Evolutionary conservation across 1,139 yeast genomes (phyloP), one percentile per base, ranked within the genome.

Genomic region (Diutina neorugosa): DNA sequence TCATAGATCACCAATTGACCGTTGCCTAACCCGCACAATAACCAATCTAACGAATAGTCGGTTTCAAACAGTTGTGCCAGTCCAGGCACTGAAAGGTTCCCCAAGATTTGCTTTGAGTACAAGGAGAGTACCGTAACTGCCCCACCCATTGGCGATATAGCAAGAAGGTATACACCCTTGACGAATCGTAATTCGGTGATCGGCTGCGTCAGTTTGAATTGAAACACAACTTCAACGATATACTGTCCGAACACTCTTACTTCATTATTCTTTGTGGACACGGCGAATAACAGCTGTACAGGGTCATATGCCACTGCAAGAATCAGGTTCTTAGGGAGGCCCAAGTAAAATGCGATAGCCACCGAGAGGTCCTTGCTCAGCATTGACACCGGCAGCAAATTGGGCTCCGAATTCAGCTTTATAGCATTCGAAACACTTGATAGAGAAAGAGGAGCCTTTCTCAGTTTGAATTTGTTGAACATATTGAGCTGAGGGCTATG

Each of bases 41-140:
- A 68, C 89, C 95, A 94, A 66, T 91, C 98, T 59, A 93, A 67
- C 0, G 95, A 78, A 0, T 97, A 96, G 61, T 94, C 98, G 2
- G 85, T 67, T 55, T 81, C 90, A 7, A 84, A 71, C 1, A 86
- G 76, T 0, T 86, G 73, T n/a, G 90, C 77, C 6, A 78, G 71
- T 1, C 89, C 84, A 0, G 89, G 84, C 2, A 85, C 76, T 60
- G 74, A 73, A 60, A 74, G 74, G 5, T 73, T 76, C 44, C 79
- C 76, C 27, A 88, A 65, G 34, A 86, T 71, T 57, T 73, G 73
- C 61, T 84, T 82, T 7, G 84, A 70, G 57, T 82, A 81, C 41
- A 91, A 64, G 0, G 96, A 88, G 52, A 87, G 76, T 2, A 91
- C 84, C 23, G 81, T 74, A 9, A 93, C 71, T 3, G 77, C 68